A percentile compares a stretch with the other conserved stretches of the same genome.
phyloP scores from a whole-genome alignment of 2,329 filamentous ascomycete species.

The Colletotrichum neosansevieriae region DNA sequence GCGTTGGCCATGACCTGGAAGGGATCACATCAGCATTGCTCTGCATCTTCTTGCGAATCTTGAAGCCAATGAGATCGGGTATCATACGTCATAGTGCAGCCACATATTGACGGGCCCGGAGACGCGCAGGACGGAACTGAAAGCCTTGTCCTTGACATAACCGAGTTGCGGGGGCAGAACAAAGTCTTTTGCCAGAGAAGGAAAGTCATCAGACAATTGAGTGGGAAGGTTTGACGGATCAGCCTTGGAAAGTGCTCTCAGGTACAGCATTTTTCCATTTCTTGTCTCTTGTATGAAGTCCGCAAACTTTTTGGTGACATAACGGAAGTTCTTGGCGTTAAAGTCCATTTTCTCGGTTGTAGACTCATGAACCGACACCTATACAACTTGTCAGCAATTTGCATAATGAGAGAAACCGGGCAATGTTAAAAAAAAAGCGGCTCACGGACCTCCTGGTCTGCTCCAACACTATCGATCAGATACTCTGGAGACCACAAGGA shows the following conservation, averaged over 20 bases:
- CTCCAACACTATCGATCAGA: conserved; percentile 71
- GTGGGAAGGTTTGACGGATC: conserved; percentile 78
- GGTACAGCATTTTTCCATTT: conserved; percentile 74
- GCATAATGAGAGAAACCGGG: background rate
- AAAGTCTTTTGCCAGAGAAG: conserved; percentile 77
- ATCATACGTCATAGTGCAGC: conserved; percentile 83
- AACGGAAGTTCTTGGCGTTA: conserved; percentile 84
- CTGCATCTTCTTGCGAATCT: background rate
- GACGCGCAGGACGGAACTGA: conserved; percentile 84
- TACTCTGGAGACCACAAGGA: conserved; percentile 77
- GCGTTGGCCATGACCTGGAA: conserved; percentile 85
- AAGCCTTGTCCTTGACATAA: conserved; percentile 70
- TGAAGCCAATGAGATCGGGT: background rate
- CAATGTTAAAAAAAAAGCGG: background rate
- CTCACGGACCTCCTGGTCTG: conserved; percentile 65
- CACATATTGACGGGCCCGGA: conserved; percentile 88
- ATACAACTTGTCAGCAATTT: background rate
- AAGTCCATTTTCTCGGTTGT: conserved; percentile 79
- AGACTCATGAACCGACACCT: conserved; percentile 82
- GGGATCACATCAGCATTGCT: background rate
- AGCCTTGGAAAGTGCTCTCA: conserved; percentile 80
- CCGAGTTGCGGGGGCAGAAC: conserved; percentile 71
- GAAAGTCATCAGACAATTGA: conserved; percentile 78
- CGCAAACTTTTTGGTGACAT: conserved; percentile 75
- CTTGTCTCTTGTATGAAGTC: conserved; percentile 73